Evolutionary conservation across 176 grass and related monocot genomes (phyloP), one percentile per base, ranked within the genome.

Genomic region (Zoysia japonica): DNA sequence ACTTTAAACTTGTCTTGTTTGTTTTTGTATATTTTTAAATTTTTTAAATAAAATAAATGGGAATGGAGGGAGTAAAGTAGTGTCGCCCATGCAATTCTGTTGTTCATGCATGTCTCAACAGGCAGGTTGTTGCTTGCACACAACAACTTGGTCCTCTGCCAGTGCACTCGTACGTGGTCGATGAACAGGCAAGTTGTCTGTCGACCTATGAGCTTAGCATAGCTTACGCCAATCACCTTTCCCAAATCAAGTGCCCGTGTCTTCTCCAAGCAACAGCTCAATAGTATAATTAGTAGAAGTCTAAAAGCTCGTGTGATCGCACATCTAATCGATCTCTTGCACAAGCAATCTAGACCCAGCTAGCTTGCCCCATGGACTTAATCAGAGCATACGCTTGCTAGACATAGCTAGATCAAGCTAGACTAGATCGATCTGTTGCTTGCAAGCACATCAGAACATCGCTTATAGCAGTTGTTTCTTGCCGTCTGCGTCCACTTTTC

Each of bases 51-150:
- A 28, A 52, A 52, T 52, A 4, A 52, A 14, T 13, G n/a, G n/a
- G n/a, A n/a, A n/a, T 52, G 50, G 12, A 3, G 4, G 11, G 50
- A 52, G 14, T 54, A 54, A 56, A 56, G 53, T 1, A 56, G 14
- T 54, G 52, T 54, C 14, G 15, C 15, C 16, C 16, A 56, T 56
- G 53, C 53, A 4, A 5, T 5, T 17, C 11, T 51, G 44, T 45
- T 45, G 44, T 4, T 45, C 44, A 45, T 45, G 5, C 44, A 54
- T 15, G 5, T 54, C 28, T 62, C 60, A 36, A 2, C 2, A 37
- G 9, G 60, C 1, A 54, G 15, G 55, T 17, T 19, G 16, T 20
- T 80, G 90, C 90, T 86, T 92, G 80, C 80, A 89, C 90, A 92
- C 90, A 72, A 84, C 40, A 81, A 4, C n/a, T 41, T 81, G 15